Percentiles rank a stretch among this genome's conserved stretches.
phyloP scores from a whole-genome alignment of 176 grass and related monocot genomes.

The Melocanna baccifera region DNA sequence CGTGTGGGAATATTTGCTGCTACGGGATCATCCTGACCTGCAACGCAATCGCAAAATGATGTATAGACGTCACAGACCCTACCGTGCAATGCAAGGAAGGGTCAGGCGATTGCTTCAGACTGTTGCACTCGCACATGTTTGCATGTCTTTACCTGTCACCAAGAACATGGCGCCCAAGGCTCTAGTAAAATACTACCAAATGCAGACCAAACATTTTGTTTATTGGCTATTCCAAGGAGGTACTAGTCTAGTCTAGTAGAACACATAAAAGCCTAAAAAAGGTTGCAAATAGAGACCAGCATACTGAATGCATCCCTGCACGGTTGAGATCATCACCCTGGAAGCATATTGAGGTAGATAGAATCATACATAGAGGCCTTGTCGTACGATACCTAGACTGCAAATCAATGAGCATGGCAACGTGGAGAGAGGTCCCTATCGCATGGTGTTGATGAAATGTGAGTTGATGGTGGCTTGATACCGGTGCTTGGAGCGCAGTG shows the following conservation, averaged over 20 bases:
- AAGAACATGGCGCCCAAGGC: background rate
- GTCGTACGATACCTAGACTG: background rate
- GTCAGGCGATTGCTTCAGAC: slow-evolving; percentile 24
- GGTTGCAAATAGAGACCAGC: background rate
- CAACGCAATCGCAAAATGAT: background rate
- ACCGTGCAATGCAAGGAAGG: slow-evolving; percentile 37
- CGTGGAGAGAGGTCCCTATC: background rate
- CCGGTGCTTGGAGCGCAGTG: slow-evolving; percentile 21
- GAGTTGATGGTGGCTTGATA: background rate
- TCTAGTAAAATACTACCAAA: slow-evolving; percentile 4
- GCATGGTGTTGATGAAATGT: background rate
- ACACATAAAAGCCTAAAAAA: background rate
- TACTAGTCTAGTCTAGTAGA: background rate
- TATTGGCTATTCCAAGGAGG: background rate
- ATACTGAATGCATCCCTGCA: background rate
- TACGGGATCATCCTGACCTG: background rate
- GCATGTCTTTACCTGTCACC: background rate
- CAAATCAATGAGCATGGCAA: background rate
- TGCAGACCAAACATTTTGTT: background rate
- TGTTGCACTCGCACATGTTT: slow-evolving; percentile 16
- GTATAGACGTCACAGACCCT: background rate
- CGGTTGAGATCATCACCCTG: background rate
- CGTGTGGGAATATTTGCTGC: background rate
- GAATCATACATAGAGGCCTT: background rate
- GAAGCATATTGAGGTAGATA: background rate